A percentile compares a stretch with the other conserved stretches of the same genome.
These are phyloP conservation scores for Arthromyces matolae DNA, from an alignment of 768 basidiomycete genomes.

Conservation along the genomic window DNA sequence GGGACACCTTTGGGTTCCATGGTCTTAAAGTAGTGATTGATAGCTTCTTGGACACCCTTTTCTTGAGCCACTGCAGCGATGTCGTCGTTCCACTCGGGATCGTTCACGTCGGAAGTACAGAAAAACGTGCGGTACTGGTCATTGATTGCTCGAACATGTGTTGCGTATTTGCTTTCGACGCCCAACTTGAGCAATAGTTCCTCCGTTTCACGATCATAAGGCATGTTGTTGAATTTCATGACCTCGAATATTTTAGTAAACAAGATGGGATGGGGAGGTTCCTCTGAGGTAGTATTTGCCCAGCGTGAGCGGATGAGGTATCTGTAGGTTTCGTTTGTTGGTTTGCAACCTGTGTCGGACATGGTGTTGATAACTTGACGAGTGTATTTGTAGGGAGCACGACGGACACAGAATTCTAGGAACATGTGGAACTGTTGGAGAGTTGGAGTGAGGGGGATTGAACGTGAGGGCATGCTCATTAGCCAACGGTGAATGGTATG, in stretches of 20 bases:
- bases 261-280: constrained; percentile 26
- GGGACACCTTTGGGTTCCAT: constrained; percentile 30
- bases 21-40: constrained; percentile 29
- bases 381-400: constrained; percentile 30
- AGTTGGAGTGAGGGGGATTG: constrained; percentile 43
- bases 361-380: constrained; percentile 34
- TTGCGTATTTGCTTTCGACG: constrained; percentile 32
- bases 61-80: constrained; percentile 18
- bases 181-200: constrained; percentile 41
- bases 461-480: constrained; percentile 45
- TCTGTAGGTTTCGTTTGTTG: constrained; percentile 44
- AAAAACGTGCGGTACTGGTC: constrained; percentile 33
- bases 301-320: constrained; percentile 46
- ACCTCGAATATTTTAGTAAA: constrained; percentile 42
- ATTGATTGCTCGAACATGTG: constrained; percentile 36
- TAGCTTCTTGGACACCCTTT: constrained; percentile 29
- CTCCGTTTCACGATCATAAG: constrained; percentile 41
- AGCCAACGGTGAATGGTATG: constrained; percentile 50
- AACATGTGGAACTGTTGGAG: constrained; percentile 54
- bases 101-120: constrained; percentile 16
- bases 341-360: constrained; percentile 37
- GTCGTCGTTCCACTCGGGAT: constrained; percentile 12
- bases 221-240: constrained; percentile 42
- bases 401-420: constrained; percentile 36
- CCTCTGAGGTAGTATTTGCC: constrained; percentile 24